A percentile compares a stretch with the other conserved stretches of the same genome.
These are phyloP conservation scores for Cystofilobasidium bisporidii DNA, from an alignment of 768 basidiomycete genomes.

Conservation along the genomic window DNA sequence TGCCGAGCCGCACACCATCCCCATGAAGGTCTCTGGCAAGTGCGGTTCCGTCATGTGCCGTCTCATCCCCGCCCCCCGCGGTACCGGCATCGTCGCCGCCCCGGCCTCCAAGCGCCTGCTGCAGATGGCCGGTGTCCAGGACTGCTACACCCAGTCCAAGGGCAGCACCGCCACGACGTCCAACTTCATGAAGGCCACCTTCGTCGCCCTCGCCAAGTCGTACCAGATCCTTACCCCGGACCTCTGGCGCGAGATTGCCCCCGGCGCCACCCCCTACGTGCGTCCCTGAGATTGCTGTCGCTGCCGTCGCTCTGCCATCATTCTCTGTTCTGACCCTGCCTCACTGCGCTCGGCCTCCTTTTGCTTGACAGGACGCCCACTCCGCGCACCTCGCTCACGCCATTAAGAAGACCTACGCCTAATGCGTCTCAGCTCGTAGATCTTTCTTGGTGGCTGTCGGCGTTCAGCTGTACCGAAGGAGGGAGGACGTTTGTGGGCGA, in stretches of 20 bases:
- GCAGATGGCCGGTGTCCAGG: conserved; percentile 95
- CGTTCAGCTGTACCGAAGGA: too few relatives aligned
- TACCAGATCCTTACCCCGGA: conserved; percentile 95
- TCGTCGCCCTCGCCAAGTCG: conserved; percentile 91
- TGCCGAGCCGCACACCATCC: conserved; percentile 97
- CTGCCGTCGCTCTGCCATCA: too few relatives aligned
- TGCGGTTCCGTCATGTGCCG: conserved; percentile 99
- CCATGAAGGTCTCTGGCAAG: conserved; percentile 96
- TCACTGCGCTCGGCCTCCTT: conserved; percentile 67
- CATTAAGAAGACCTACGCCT: conserved; percentile 1
- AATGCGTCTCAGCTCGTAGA: too few relatives aligned
- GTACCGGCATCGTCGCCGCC: conserved; percentile 98
- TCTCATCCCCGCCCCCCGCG: conserved; percentile 93
- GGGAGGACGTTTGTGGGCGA: too few relatives aligned
- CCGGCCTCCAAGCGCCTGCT: conserved; percentile 93
- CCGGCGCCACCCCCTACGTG: conserved; percentile 56
- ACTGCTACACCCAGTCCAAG: conserved; percentile 95
- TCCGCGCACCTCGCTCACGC: not conserved
- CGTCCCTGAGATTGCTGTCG: too few relatives aligned
- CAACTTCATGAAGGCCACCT: conserved; percentile 97
- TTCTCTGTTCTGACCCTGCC: too few relatives aligned
- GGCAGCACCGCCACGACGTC: conserved; percentile 87
- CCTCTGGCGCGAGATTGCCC: conserved; percentile 87
- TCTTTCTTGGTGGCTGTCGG: too few relatives aligned
- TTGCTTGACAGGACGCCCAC: too few relatives aligned